A percentile compares a stretch with the other conserved stretches of the same genome.
These are phyloP conservation scores for Colletotrichum graminicola DNA, from an alignment of 2,329 filamentous ascomycete species.

Conservation along the genomic window DNA sequence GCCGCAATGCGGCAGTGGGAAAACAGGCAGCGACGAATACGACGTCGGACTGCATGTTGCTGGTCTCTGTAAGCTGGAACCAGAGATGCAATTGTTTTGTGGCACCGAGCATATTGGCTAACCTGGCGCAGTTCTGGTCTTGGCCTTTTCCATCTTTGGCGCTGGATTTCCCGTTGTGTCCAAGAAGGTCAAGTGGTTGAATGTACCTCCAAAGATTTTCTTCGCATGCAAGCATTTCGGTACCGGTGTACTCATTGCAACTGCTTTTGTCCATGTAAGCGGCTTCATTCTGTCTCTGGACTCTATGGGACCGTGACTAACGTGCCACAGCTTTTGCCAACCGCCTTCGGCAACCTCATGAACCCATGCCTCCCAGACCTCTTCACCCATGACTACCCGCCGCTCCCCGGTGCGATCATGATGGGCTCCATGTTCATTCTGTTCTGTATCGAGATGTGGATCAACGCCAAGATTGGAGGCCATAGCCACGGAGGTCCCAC, in stretches of 20 bases:
- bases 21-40: constrained; percentile 53
- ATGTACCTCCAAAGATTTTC: constrained; percentile 68
- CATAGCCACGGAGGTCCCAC: constrained; percentile 70
- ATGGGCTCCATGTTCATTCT: constrained; percentile 71
- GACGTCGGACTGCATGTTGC: constrained; percentile 57
- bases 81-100: neutral
- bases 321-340: constrained; percentile 63
- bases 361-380: constrained; percentile 70
- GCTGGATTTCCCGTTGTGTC: constrained; percentile 66
- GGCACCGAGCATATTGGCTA: constrained; percentile 23
- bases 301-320: neutral
- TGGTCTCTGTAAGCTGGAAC: constrained; percentile 55
- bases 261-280: constrained; percentile 77
- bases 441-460: constrained; percentile 73
- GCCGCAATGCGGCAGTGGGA: constrained; percentile 55
- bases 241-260: constrained; percentile 79
- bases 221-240: constrained; percentile 76
- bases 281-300: rapidly evolving
- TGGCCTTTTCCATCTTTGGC: constrained; percentile 56
- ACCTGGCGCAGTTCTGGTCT: constrained; percentile 53
- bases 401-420: constrained; percentile 74
- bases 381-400: constrained; percentile 70
- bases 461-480: constrained; percentile 69
- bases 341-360: constrained; percentile 66
- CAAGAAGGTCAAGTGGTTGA: constrained; percentile 69